Percentiles rank a stretch among this genome's conserved stretches.
Evolutionary conservation across 305 asterid species (phyloP).

Genomic region (Striga hermonthica): DNA sequence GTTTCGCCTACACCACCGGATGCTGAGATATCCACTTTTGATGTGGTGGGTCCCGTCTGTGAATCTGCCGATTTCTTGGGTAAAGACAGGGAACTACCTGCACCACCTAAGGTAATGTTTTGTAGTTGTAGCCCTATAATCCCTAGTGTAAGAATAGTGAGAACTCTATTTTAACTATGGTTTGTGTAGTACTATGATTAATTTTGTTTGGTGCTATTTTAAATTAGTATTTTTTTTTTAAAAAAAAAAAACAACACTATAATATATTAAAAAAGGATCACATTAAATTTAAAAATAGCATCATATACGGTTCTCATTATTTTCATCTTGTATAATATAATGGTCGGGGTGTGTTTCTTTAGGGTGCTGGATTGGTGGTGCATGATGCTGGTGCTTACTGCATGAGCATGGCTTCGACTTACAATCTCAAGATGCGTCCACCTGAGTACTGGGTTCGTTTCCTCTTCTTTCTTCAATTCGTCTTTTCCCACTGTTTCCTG

Average conservation of each 20-base stretch:
- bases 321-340: not conserved
- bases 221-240: too few species aligned
- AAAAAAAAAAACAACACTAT: too few species aligned
- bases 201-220: too few species aligned
- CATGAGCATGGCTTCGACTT: slow-evolving; percentile 99
- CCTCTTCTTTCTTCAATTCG: not conserved
- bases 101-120: slow-evolving; percentile 60
- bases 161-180: too few species aligned
- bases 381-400: slow-evolving; percentile 99
- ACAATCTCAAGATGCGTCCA: slow-evolving; percentile 98
- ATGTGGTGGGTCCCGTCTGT: slow-evolving; percentile 93
- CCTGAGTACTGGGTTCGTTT: slow-evolving; percentile 85
- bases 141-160: too few species aligned
- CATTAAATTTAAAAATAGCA: too few species aligned
- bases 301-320: not conserved
- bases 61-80: slow-evolving; percentile 99
- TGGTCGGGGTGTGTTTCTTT: slow-evolving; percentile 25
- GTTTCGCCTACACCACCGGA: slow-evolving; percentile 67
- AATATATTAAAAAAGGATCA: too few species aligned
- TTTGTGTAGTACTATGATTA: too few species aligned
- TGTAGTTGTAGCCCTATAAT: not conserved
- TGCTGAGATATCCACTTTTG: slow-evolving; percentile 61
- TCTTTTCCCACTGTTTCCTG: not conserved
- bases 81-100: slow-evolving; percentile 79
- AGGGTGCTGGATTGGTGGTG: slow-evolving; percentile 94